Evolutionary conservation across 805 yeast species (phyloP), one percentile per base, ranked within the genome.

Genomic region (Candida dajiaensis): DNA sequence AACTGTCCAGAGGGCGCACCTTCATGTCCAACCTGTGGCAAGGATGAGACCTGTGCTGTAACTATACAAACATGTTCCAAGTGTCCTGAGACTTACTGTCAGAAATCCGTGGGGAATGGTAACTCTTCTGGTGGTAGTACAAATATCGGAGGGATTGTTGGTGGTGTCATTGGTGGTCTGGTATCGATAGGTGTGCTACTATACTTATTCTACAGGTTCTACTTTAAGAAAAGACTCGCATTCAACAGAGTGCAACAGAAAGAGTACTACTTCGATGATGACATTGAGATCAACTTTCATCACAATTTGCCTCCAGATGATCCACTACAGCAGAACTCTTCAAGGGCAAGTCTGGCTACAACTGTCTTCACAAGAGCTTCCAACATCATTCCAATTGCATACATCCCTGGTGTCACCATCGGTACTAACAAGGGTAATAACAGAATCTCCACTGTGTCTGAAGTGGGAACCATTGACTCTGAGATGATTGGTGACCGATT

Each of bases 341-440:
- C 55, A 25, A 51, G 64, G 46, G 50, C 54, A 13, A 56, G 67
- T 40, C 52, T 70, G 28, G 85, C 90, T 9, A 77, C 85, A 26
- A 77, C 89, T 7, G 77, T 83, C 13, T 72, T 83, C 41, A 83
- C 94, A 11, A 80, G 84, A 56, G 95, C 95, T 4, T 85, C 95
- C 13, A 89, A 90, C 64, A 81, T 90, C 52, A 76, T 90, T 50
- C 96, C 96, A 18, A 84, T 92, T 47, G 96, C 96, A 3, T 90
- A 89, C 61, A 87, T 90, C 49, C 98, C 97, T 0, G 97, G 97
- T 33, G 97, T 89, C 40, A 86, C 89, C 5, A 78, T 80, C 20
- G 70, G 83, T 22, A 44, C 44, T 10, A 21, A 23, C 12, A 45
- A 38, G 46, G 16, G 55, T 50, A 44, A 55, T 49, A 61, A 42